phyloP scores from a whole-genome alignment of 2,329 filamentous ascomycete genomes.

The Epichloe baconii region DNA sequence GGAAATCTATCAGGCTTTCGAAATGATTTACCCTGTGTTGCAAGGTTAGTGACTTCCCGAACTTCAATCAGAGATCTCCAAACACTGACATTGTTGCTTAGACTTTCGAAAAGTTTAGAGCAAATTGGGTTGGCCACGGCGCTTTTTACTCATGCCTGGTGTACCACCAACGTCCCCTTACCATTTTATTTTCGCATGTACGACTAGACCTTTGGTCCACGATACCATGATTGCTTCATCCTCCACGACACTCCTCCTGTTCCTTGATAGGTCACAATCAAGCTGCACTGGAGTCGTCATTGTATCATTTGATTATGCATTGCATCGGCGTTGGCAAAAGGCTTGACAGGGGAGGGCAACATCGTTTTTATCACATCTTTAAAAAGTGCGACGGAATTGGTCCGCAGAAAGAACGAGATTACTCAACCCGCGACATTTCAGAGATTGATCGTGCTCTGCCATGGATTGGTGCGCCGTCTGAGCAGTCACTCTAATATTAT shows the following conservation, averaged over 20 bases:
- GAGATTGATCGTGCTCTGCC: conserved; percentile 25
- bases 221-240: conserved; percentile 33
- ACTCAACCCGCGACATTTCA: conserved; percentile 25
- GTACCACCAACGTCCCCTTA: conserved; percentile 8
- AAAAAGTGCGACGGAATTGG: conserved; percentile 15
- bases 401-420: conserved; percentile 24
- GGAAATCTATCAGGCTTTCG: conserved; percentile 94
- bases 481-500: conserved; percentile 18
- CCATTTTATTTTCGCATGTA: conserved; percentile 21
- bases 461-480: conserved; percentile 2
- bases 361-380: conserved; percentile 12
- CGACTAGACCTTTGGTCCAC: conserved; percentile 30
- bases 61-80: neutral
- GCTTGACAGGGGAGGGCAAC: conserved; percentile 17
- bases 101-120: conserved; percentile 46
- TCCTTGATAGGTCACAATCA: conserved; percentile 15
- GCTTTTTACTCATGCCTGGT: conserved; percentile 1
- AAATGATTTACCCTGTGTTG: conserved; percentile 93
- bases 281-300: conserved; percentile 11
- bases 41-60: conserved; percentile 46
- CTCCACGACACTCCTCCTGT: neutral
- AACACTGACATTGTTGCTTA: conserved; percentile 11
- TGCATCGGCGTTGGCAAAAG: conserved; percentile 43
- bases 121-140: conserved; percentile 6
- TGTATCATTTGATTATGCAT: conserved; percentile 36